phyloP scores from a whole-genome alignment of 2,329 filamentous ascomycete species.

The Cladorrhinum sp. region DNA sequence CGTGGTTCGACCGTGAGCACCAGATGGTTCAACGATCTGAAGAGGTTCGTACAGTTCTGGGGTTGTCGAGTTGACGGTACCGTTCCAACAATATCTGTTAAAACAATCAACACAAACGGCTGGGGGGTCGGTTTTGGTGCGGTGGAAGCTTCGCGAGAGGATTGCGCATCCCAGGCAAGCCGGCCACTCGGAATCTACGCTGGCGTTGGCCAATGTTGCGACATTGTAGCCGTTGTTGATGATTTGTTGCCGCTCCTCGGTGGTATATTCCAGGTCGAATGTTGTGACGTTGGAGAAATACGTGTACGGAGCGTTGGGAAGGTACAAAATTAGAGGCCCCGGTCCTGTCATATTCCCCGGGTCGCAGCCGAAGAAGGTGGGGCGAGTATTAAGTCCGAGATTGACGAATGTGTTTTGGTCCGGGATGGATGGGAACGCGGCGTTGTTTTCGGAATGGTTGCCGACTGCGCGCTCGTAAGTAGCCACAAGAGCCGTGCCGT shows the following conservation, averaged over 20 bases:
- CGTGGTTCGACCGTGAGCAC: neutral
- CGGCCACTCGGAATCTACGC: constrained; percentile 70
- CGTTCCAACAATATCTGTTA: constrained; percentile 85
- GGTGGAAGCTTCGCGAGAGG: constrained; percentile 68
- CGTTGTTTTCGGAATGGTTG: constrained; percentile 32
- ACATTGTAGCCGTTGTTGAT: constrained; percentile 83
- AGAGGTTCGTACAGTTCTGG: constrained; percentile 5
- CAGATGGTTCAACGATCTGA: neutral
- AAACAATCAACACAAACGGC: constrained; percentile 75
- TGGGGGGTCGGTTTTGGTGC: constrained; percentile 67
- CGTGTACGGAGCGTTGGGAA: constrained; percentile 80
- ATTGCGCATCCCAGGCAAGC: constrained; percentile 85
- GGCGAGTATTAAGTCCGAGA: constrained; percentile 55
- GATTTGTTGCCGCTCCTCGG: constrained; percentile 68
- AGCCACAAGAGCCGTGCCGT: constrained; percentile 55
- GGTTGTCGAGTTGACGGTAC: constrained; percentile 46
- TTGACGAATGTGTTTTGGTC: constrained; percentile 53
- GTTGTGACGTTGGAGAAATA: constrained; percentile 76
- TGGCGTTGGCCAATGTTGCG: constrained; percentile 77
- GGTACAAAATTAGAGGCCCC: constrained; percentile 52
- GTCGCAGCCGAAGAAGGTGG: constrained; percentile 62
- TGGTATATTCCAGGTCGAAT: constrained; percentile 62
- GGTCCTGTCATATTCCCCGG: constrained; percentile 30
- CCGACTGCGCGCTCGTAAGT: constrained; percentile 52
- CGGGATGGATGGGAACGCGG: constrained; percentile 57